Conservation (phyloP, 148 eudicot species). For the Fagopyrum tataricum region DNA sequence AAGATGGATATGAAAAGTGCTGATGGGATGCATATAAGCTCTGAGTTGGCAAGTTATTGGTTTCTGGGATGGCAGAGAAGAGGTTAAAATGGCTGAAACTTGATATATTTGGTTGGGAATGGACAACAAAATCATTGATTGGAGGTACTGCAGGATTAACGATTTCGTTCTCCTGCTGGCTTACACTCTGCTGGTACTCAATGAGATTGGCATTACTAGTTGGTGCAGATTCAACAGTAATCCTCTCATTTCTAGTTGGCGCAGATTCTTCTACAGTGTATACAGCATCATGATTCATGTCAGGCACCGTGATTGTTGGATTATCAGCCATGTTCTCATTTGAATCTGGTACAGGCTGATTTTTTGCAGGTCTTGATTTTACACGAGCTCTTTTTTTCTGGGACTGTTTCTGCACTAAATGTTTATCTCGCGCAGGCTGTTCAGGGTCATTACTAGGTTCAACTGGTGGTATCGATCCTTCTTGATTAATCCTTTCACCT, state of each 20-base stretch:
- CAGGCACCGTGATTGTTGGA: constrained; percentile 1
- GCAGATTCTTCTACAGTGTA: constrained; percentile 8
- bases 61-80: constrained; percentile 27
- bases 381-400: constrained; percentile 37
- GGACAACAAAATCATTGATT: constrained; percentile 25
- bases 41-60: constrained; percentile 27
- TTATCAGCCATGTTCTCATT: neutral
- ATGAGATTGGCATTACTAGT: constrained; percentile 24
- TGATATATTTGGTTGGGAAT: constrained; percentile 28
- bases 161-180: constrained; percentile 27
- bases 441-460: constrained; percentile 8
- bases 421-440: constrained; percentile 23
- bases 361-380: constrained; percentile 24
- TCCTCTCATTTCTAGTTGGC: constrained; percentile 25
- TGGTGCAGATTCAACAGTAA: constrained; percentile 28
- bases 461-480: constrained; percentile 31
- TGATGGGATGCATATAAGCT: constrained; percentile 21
- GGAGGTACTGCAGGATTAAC: constrained; percentile 25
- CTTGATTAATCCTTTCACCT: constrained; percentile 40
- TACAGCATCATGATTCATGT: constrained; percentile 1
- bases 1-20: constrained; percentile 25
- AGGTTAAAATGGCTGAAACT: constrained; percentile 27
- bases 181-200: constrained; percentile 20
- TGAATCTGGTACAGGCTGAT: constrained; percentile 10
- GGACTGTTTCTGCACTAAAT: constrained; percentile 21